These are phyloP conservation scores for Kockovaella imperatae DNA, from an alignment of 768 basidiomycete species.

Conservation along the genomic window DNA sequence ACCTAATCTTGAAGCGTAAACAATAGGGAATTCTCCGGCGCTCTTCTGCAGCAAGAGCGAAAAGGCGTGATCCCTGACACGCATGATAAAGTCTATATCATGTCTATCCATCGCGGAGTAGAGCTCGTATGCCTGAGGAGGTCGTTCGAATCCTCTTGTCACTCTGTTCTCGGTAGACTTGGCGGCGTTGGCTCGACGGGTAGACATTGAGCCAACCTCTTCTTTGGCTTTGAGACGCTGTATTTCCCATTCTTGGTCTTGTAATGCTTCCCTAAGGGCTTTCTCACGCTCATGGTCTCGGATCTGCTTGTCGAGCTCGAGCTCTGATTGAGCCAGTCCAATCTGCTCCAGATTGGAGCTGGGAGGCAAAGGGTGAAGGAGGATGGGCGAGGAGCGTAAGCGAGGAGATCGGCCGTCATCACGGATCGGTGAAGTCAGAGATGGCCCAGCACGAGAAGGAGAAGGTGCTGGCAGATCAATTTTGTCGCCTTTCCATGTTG, in stretches of 20 bases:
- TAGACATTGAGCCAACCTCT: constrained; percentile 1
- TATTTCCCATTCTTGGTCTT: constrained; percentile 34
- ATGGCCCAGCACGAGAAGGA: no score
- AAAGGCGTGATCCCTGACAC: constrained; percentile 40
- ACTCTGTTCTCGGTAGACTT: not conserved
- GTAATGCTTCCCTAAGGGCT: constrained; percentile 36
- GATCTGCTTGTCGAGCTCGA: constrained; percentile 34
- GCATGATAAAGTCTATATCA: constrained; percentile 56
- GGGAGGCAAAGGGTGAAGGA: constrained; percentile 31
- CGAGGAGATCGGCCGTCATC: no score
- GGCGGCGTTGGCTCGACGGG: constrained; percentile 1
- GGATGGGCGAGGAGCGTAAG: constrained; percentile 26
- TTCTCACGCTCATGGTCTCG: constrained; percentile 21
- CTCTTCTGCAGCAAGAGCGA: constrained; percentile 71
- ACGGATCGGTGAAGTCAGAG: no score
- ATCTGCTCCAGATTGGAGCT: constrained; percentile 19
- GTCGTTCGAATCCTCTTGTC: constrained; percentile 22
- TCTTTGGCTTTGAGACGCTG: constrained; percentile 8
- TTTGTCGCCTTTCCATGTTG: no score
- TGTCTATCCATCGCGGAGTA: constrained; percentile 77
- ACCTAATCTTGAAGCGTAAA: constrained; percentile 66
- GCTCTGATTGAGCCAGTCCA: constrained; percentile 23
- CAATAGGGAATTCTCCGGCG: constrained; percentile 76
- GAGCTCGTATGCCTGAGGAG: constrained; percentile 58
- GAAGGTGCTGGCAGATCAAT: no score